Conservation (phyloP, 2,329 filamentous ascomycete genomes). For the Monilinia fructicola region DNA sequence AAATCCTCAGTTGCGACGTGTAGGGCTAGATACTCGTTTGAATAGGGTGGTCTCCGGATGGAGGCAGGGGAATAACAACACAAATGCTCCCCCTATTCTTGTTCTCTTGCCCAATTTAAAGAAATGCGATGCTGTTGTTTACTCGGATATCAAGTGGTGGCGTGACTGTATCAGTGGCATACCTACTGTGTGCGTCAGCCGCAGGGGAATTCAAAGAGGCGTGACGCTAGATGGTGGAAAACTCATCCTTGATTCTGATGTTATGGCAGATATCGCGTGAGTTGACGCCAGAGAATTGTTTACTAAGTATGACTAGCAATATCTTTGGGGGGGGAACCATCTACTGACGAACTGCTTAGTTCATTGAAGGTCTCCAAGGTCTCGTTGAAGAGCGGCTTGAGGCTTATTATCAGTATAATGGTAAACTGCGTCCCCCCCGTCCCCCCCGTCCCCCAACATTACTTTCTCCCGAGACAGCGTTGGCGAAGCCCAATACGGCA, state of each 20-base stretch:
- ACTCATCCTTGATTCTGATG: neutral
- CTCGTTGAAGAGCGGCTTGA: conserved; percentile 28
- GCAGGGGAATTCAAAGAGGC: neutral
- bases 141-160: conserved; percentile 26
- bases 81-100: too few species aligned
- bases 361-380: conserved; percentile 42
- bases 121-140: too few species aligned
- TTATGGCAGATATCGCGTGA: neutral
- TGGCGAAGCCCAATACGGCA: conserved; percentile 39
- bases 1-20: too few species aligned
- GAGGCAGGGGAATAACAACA: too few species aligned
- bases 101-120: too few species aligned
- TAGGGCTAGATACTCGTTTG: too few species aligned
- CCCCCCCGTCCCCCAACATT: conserved; percentile 28
- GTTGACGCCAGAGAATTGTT: neutral
- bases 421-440: too few species aligned
- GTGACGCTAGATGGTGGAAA: fast-evolving
- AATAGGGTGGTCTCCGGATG: too few species aligned
- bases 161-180: conserved; percentile 25
- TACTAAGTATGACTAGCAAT: neutral
- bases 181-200: conserved; percentile 24
- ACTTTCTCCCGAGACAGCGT: conserved; percentile 44
- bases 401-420: conserved; percentile 46
- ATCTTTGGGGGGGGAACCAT: too few species aligned
- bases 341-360: conserved; percentile 6